Evolutionary conservation across 2,329 filamentous ascomycete species (phyloP), one percentile per base, ranked within the genome.

Genomic region (Coniochaeta sp.): DNA sequence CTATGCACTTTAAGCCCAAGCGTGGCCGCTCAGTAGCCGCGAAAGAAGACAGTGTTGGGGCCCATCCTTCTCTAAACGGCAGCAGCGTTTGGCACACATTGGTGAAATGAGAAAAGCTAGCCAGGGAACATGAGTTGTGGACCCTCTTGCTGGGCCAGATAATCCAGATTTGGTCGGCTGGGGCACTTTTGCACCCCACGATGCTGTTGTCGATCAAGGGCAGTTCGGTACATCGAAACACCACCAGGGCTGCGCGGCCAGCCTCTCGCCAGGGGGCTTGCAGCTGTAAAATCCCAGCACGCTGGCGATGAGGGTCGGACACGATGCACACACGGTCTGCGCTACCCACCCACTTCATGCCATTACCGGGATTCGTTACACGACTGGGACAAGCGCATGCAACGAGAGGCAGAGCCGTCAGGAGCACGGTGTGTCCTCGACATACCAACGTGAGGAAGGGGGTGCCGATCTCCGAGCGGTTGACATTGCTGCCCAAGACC

Each of bases 171-270:
- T 52, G 69, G 69, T 64, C 67, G 26, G 62, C 60, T 59, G 61
- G 47, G 61, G 62, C n/a, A 59, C 60, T 54, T 66, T 67, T 66
- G 66, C 68, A 70, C 70, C 67, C 70, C 71, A 72, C 69, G 71
- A 71, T 70, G 65, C 60, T 64, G 68, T 65, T 67, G 71, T 69
- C 70, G 69, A 71, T 73, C 70, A 64, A 65, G 62, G 66, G 63
- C 60, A 61, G 58, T 61, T 63, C 54, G 31, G 47, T 52, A 52
- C 47, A 52, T 52, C 2, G 24, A 6, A 26, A 28, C 31, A 56
- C 31, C 31, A 34, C 24, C 62, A 60, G 40, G 59, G 22, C 47
- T 43, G 19, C 16, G 34, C 31, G 26, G 33, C 38, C 50, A 40
- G 17, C 36, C 7, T 26, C 47, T 31, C 7, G 22, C 14, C 11